Conservation (phyloP, 495 filamentous ascomycete genomes). For the Tricharina praecox region DNA sequence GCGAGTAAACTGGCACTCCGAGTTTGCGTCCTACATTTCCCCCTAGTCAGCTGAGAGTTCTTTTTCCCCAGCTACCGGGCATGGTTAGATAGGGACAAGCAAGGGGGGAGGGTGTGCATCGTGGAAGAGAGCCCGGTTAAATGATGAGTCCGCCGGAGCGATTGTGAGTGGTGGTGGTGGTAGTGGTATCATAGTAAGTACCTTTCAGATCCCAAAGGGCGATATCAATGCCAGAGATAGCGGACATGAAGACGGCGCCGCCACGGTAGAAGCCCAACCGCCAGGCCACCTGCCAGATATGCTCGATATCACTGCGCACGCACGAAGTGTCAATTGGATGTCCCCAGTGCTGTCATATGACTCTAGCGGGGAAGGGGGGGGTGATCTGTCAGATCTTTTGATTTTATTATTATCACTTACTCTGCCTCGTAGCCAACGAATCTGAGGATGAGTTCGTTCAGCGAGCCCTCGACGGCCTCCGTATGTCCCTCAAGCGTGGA, state of each 20-base stretch:
- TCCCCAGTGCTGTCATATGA: too few relatives aligned
- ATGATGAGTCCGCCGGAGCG: too few relatives aligned
- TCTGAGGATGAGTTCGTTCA: constrained; percentile 47
- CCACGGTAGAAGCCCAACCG: constrained; percentile 61
- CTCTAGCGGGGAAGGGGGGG: too few relatives aligned
- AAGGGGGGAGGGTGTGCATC: too few relatives aligned
- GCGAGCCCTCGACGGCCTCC: constrained; percentile 56
- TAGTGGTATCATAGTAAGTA: constrained; percentile 9
- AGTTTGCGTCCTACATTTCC: constrained; percentile 34
- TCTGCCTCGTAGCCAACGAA: constrained; percentile 57
- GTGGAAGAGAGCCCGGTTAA: too few relatives aligned
- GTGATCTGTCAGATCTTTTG: too few relatives aligned
- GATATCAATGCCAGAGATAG: constrained; percentile 63
- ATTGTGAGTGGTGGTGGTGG: too few relatives aligned
- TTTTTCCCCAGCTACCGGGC: not conserved
- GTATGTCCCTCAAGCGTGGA: constrained; percentile 61
- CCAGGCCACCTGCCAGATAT: constrained; percentile 60
- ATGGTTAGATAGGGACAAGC: too few relatives aligned
- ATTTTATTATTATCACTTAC: too few relatives aligned
- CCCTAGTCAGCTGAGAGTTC: not conserved
- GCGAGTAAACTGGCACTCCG: constrained; percentile 52
- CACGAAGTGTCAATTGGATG: not conserved
- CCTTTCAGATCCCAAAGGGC: constrained; percentile 66
- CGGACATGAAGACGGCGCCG: constrained; percentile 72
- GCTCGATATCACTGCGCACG: constrained; percentile 57